Evolutionary conservation across 1,284 basidiomycete genomes (phyloP).

Genomic region (Heterobasidion annosum): DNA sequence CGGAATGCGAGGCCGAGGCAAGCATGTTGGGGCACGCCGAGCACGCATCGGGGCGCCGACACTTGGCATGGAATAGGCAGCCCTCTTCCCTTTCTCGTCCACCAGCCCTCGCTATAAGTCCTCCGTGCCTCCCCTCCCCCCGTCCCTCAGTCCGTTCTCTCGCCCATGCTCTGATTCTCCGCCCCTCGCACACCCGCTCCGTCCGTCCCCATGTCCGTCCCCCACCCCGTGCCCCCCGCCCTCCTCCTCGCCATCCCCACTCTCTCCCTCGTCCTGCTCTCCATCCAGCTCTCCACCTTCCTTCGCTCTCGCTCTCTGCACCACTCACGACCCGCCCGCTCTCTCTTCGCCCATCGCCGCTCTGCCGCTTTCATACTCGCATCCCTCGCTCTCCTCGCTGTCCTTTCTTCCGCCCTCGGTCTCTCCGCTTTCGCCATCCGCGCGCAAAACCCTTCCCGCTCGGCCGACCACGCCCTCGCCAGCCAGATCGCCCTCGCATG

Average conservation of each 20-base stretch:
- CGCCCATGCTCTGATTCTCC: not conserved
- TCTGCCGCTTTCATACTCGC: not conserved
- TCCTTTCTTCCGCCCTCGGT: not conserved
- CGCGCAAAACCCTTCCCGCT: too few species aligned
- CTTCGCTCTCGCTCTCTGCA: slow-evolving; percentile 3
- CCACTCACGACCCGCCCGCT: not conserved
- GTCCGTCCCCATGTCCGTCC: not conserved
- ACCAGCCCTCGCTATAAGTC: not conserved
- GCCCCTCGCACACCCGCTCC: not conserved
- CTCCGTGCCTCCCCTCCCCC: not conserved
- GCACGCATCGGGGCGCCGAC: not conserved
- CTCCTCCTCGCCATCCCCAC: slow-evolving; percentile 3
- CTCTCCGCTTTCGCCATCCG: not conserved
- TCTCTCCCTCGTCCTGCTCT: slow-evolving; percentile 4
- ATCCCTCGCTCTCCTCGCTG: not conserved
- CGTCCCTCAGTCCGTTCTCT: not conserved
- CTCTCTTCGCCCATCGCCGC: slow-evolving; percentile 1
- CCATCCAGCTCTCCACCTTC: slow-evolving; percentile 2
- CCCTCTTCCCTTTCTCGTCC: not conserved
- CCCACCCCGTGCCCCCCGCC: not conserved
- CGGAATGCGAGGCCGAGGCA: not conserved
- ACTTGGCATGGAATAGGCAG: not conserved
- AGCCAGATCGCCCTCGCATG: not conserved
- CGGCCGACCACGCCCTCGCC: too few species aligned
- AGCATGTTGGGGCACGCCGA: not conserved